Percentiles rank a stretch among this genome's conserved stretches.
Evolutionary conservation across 768 basidiomycete genomes (phyloP).

Genomic region (Xerocomellus chrysenteron): DNA sequence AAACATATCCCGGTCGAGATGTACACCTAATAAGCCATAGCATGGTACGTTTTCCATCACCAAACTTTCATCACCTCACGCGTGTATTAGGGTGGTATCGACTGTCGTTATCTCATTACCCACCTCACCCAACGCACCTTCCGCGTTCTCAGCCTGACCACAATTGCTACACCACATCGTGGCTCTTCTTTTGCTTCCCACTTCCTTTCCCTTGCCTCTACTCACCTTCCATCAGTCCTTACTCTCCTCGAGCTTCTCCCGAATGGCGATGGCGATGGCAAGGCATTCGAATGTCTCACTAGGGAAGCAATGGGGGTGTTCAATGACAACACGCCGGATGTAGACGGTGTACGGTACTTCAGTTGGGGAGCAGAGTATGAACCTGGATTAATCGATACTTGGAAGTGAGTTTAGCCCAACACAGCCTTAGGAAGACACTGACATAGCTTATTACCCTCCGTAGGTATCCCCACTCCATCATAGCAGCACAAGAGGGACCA

Average conservation of each 20-base stretch:
- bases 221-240: constrained; percentile 67
- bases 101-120: constrained; percentile 86
- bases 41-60: constrained; percentile 48
- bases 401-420: constrained; percentile 47
- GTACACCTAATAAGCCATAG: constrained; percentile 89
- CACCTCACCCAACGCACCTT: constrained; percentile 78
- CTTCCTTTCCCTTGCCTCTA: constrained; percentile 70
- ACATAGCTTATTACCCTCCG: background rate
- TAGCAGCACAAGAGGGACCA: constrained; percentile 83
- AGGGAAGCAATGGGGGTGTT: constrained; percentile 83
- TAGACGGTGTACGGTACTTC: constrained; percentile 79
- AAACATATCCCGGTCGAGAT: constrained; percentile 74
- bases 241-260: constrained; percentile 80
- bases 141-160: constrained; percentile 82
- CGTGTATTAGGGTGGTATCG: constrained; percentile 79
- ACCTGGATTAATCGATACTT: constrained; percentile 89
- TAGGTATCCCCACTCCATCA: constrained; percentile 74
- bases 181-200: constrained; percentile 94
- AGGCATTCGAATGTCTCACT: constrained; percentile 88
- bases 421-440: background rate
- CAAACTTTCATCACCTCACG: background rate
- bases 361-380: constrained; percentile 94
- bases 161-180: constrained; percentile 92
- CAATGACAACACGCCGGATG: constrained; percentile 83
- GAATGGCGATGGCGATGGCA: constrained; percentile 92